A percentile compares a stretch with the other conserved stretches of the same genome.
phyloP scores from a whole-genome alignment of 352 stramenopile species.

The Phytophthora macrochlamydospora region DNA sequence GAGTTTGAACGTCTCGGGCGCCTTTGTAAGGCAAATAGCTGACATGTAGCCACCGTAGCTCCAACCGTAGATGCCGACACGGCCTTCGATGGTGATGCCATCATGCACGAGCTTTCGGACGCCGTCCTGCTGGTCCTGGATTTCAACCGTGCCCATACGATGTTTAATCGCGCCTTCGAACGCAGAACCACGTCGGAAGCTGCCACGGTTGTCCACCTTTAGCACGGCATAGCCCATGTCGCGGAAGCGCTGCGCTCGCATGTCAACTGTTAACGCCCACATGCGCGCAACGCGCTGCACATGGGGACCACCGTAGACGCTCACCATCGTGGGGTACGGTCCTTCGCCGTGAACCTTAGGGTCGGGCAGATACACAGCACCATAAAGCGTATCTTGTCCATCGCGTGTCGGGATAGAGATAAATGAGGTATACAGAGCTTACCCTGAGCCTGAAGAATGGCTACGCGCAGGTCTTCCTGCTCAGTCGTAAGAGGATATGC shows the following conservation, averaged over 20 bases:
- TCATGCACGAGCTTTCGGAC: constrained; percentile 82
- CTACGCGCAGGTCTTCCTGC: constrained; percentile 64
- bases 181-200: constrained; percentile 86
- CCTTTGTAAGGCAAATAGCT: constrained; percentile 96
- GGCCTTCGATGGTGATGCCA: constrained; percentile 87
- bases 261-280: constrained; percentile 93
- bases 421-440: constrained; percentile 70
- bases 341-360: constrained; percentile 80
- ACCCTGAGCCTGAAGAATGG: constrained; percentile 42
- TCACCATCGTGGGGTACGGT: constrained; percentile 95
- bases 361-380: constrained; percentile 94
- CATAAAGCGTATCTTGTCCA: constrained; percentile 86
- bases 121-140: constrained; percentile 86
- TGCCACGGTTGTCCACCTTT: constrained; percentile 97
- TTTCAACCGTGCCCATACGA: constrained; percentile 91
- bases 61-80: constrained; percentile 97
- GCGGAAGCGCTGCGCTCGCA: constrained; percentile 92
- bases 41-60: constrained; percentile 98
- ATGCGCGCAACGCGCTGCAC: constrained; percentile 94
- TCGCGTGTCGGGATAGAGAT: constrained; percentile 88
- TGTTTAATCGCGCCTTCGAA: constrained; percentile 96
- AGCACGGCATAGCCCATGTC: constrained; percentile 95
- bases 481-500: constrained; percentile 60
- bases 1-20: constrained; percentile 95
- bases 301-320: constrained; percentile 97